Evolutionary conservation across 305 asterid genomes (phyloP), one percentile per base, ranked within the genome.

Genomic region (Coffea humblotiana): DNA sequence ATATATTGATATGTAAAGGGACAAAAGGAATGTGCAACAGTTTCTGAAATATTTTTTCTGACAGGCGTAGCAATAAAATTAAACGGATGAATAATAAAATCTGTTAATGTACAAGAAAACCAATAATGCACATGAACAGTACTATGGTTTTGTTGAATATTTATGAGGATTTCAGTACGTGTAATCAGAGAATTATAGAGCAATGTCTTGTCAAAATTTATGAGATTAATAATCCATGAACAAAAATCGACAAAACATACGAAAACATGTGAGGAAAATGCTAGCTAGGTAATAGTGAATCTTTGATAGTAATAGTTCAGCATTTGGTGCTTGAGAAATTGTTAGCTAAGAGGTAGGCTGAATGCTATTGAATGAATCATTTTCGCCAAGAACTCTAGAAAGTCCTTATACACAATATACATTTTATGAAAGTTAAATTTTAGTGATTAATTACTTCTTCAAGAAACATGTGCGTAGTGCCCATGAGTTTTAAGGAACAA

Each of bases 1-100:
- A 8, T 37, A 8, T 25, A 14, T 2, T 18, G 4, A 19, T 73
- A 56, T 63, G 23, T 71, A 69, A 64, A 67, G 19, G 78, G 82
- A 79, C 82, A 79, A 72, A 71, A 68, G 29, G 78, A 79, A 79
- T 72, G 49, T 76, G 60, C n/a, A 56, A 76, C 51, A n/a, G n/a
- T 9, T 29, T 45, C 48, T 76, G 78, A 25, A 56, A 40, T 68
- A 68, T 18, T 64, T 35, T 37, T 68, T 18, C 72, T 68, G 72
- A 68, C 72, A 68, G 43, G 6, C 49, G 13, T 16, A 68, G 47
- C 72, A 68, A 37, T 37, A 37, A 37, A 37, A 37, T 37, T 37
- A 37, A 37, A 37, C 0, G 43, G 43, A 37, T 37, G 43, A 37
- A 37, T 37, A 3, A 37, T 37, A 37, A 37, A 37, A 37, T 37